Base-by-base conservation (phyloP, 192 early-diverging fungal species). In the Entophlyctis helioformis region DNA sequence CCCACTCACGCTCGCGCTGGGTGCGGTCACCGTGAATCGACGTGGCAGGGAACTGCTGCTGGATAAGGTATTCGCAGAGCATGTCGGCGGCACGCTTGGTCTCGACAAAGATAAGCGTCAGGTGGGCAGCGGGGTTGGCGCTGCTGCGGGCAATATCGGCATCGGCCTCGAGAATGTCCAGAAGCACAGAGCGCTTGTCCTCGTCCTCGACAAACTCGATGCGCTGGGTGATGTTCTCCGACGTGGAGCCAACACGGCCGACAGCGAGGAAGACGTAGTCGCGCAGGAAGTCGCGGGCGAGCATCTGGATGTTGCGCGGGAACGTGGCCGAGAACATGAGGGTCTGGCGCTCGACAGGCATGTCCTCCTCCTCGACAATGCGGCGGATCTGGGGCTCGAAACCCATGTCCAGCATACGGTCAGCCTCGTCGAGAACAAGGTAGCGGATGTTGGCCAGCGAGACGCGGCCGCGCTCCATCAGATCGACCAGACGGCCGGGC, bases 281-380 rank as follows among this genome's bases (percentile, higher is more conserved):
- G 15, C 51, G 66, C 28, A 98, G 67, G 70, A 96, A 95, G 63
- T 93, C 89, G 51, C 83, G 71, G 18, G 95, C 95, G 21, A 98
- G 81, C 36, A 74, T 67, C 52, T 89, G 93, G 48, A 98, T 94
- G 39, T 82, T 67, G 24, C 72, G 80, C 8, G 95, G 95, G 74
- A 96, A 98, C 1, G 94, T 98, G n/a, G 94, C 94, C 53, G 81
- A 85, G 62, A 95, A 98, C 91, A 98, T 95, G 42, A 95, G 78
- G 7, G 93, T 98, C 46, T 89, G 87, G 44, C 90, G 72, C 2
- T 58, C 55, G 20, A 35, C n/a, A 3, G 38, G 67, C 63, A 93
- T 75, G 80, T 42, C 85, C 50, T 90, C 85, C 61, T 83, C 79
- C 53, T 57, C 60, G 19, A 96, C 84, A 46, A 98, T 87, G 36